Base-by-base conservation (phyloP, 2,329 filamentous ascomycete genomes). In the Botrytis tulipae region DNA sequence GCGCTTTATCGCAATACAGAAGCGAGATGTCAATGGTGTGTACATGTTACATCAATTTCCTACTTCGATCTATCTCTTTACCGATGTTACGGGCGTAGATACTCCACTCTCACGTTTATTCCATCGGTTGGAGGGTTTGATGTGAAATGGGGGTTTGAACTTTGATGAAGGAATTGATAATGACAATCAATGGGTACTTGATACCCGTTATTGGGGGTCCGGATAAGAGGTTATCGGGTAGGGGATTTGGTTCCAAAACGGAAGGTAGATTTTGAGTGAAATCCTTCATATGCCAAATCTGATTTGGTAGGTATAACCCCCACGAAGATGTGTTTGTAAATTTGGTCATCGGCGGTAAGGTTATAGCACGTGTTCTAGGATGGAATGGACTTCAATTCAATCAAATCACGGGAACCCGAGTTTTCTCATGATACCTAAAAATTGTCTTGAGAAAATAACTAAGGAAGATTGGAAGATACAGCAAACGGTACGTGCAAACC, bases 41-140 rank as follows among this genome's bases (percentile, higher is more conserved):
- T 35, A 40, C 32, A 40, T 16, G 46, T 51, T 54, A 54, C 46
- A 54, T 67, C 14, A 9, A 51, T 12, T 67, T 51, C 22, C 60
- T 40, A 40, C 9, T 62, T n/a, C 12, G 22, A n/a, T n/a, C 12
- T 18, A 48, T 67, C 51, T 32, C 63, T 48, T 37, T 66, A 37
- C 20, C 63, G 6, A 67, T 51, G 12, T 51, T 37, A 66, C 12
- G 12, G 32, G 9, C 22, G 63, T 20, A 48, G 40, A 6, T 66
- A n/a, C 32, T 51, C 63, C 63, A 67, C 44, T 67, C 44, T 32
- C 63, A 67, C 63, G 44, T 67, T 54, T 51, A n/a, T 67, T 66
- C 20, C 32, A 29, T 37, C 29, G 44, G 10, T 32, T 67, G 22
- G 12, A 35, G 8, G 22, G 61, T 54, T 62, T 62, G 22, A 22